Base-by-base conservation (phyloP, 345 rosid species). In the Corchorus olitorius region DNA sequence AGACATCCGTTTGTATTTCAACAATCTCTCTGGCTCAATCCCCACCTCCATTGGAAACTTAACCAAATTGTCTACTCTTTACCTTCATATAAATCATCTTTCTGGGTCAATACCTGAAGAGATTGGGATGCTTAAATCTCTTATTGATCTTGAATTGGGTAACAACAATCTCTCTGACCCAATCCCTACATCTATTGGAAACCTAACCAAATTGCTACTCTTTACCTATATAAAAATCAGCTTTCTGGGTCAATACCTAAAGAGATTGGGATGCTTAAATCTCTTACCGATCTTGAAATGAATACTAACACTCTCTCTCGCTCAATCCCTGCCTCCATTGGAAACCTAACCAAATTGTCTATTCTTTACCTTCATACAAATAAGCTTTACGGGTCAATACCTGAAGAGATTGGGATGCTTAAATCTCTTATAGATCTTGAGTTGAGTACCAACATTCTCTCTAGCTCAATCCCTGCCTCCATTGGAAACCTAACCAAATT, bases 101-200 rank as follows among this genome's bases (percentile, higher is more conserved):
- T 63, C 45, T 33, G 67, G 67, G 13, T 33, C 45, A 22, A 63
- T 63, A 33, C 67, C 67, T 33, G 7, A 6, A 33, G 67, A 63
- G 16, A 1, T 63, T 4, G 45, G 67, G 15, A 33, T 33, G 45
- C 45, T 63, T 33, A 63, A 33, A 12, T 33, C 16, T 19, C 67
- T 63, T 45, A 63, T 3, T 13, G 45, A 34, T 5, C 45, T 63
- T 1, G 6, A 2, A 3, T 35, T 63, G 43, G 0, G 2, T 8
- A 1, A 1, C 4, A 63, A 63, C 8, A 63, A 14, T 12, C 12
- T 63, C 1, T 3, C 8, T 5, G 78, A 81, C 53, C 41, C 33
- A 41, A 73, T 82, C 52, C 85, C 78, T 65, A 0, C 61, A 58
- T 72, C 65, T 8, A 71, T 78, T 3, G 69, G 75, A 20, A 81